These are phyloP conservation scores for Peniophora sp. DNA, from an alignment of 1,284 basidiomycete genomes.

Conservation along the genomic window DNA sequence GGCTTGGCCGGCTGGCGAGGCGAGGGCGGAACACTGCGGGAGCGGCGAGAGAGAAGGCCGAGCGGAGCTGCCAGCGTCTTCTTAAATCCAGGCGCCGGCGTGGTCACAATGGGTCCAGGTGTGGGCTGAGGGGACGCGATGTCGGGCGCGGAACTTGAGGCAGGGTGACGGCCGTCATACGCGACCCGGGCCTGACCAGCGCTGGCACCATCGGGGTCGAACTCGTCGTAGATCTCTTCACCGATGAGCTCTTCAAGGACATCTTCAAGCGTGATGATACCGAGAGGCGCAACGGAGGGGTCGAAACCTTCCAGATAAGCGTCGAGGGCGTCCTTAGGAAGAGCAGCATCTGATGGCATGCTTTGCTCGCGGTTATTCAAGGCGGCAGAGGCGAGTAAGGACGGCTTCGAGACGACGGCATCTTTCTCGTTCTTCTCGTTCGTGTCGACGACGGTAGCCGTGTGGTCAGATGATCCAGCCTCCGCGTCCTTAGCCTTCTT, in stretches of 20 bases:
- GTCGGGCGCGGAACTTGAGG: neutral
- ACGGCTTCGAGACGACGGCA: neutral
- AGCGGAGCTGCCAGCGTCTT: neutral
- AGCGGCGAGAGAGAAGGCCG: neutral
- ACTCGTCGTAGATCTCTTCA: slow-evolving; percentile 87
- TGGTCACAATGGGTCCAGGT: neutral
- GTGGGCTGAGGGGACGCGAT: neutral
- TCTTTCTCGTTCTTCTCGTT: neutral
- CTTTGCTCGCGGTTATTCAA: slow-evolving; percentile 48
- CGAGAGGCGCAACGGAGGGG: slow-evolving; percentile 71
- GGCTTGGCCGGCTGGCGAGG: neutral
- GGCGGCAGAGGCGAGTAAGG: neutral
- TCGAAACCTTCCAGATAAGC: slow-evolving; percentile 74
- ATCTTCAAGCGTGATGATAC: slow-evolving; percentile 91
- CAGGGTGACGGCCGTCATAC: neutral
- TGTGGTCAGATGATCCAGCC: slow-evolving; percentile 18
- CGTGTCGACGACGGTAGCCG: slow-evolving; percentile 6
- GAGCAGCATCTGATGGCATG: slow-evolving; percentile 77
- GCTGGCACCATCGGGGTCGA: slow-evolving; percentile 63
- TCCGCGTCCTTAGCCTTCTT: slow-evolving; percentile 29
- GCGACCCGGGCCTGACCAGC: slow-evolving; percentile 29
- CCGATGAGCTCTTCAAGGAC: slow-evolving; percentile 88
- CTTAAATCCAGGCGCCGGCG: neutral
- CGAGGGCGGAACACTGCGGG: neutral
- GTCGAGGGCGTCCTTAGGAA: slow-evolving; percentile 61